phyloP scores from a whole-genome alignment of 441 rosid genomes.

The Brassica balearica region DNA sequence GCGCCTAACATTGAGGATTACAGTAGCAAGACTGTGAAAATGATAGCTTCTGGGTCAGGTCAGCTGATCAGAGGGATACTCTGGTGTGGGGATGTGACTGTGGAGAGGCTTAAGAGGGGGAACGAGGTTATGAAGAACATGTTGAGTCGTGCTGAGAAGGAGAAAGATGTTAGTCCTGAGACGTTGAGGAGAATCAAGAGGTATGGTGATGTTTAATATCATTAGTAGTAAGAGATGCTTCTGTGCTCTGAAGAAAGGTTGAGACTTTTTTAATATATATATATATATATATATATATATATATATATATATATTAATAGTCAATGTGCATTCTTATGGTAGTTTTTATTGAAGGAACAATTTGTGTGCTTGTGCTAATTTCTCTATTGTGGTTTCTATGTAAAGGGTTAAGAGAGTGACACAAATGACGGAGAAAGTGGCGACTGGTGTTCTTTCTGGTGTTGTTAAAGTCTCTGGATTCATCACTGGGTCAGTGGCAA shows the following conservation, averaged over 20 bases:
- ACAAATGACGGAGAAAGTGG: constrained; percentile 67
- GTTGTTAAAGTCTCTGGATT: constrained; percentile 85
- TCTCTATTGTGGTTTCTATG: background rate
- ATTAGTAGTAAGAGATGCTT: no score
- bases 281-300: no score
- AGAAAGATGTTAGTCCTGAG: constrained; percentile 63
- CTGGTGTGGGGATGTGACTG: constrained; percentile 96
- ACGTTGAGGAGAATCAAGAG: constrained; percentile 64
- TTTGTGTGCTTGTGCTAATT: constrained; percentile 18
- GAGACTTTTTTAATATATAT: no score
- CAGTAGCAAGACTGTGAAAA: constrained; percentile 60
- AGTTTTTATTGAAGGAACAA: constrained; percentile 9
- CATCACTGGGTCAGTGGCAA: constrained; percentile 76
- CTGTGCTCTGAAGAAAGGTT: no score
- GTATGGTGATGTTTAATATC: no score
- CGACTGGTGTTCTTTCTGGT: constrained; percentile 81
- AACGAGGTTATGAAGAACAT: constrained; percentile 69
- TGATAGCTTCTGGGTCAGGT: constrained; percentile 92
- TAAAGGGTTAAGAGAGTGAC: constrained; percentile 84
- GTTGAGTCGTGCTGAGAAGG: constrained; percentile 49
- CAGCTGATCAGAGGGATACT: constrained; percentile 80
- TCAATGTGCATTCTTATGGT: background rate
- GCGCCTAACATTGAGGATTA: constrained; percentile 97
- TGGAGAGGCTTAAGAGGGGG: constrained; percentile 76
- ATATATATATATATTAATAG: no score